Evolutionary conservation across 2,329 filamentous ascomycete species (phyloP).

Genomic region (Arachnomyces sp.): DNA sequence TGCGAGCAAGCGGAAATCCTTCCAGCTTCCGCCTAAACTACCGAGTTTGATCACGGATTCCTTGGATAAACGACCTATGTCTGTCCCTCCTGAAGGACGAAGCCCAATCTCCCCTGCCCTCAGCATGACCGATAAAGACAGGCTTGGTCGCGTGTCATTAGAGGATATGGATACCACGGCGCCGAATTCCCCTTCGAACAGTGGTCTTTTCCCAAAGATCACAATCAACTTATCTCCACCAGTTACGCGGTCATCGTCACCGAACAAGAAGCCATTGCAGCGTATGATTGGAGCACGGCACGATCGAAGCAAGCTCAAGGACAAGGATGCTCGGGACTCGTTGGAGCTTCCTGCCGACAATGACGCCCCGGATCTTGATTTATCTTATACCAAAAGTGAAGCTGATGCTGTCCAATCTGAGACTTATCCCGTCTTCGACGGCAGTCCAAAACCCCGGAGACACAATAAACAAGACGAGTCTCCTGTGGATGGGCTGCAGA

Average conservation of each 20-base stretch:
- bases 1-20: not conserved
- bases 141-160: conserved; percentile 26
- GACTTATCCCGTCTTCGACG: not conserved
- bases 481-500: conserved; percentile 9
- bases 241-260: conserved; percentile 56
- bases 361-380: conserved; percentile 12
- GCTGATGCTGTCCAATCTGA: not conserved
- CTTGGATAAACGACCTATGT: conserved; percentile 23
- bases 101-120: conserved; percentile 47
- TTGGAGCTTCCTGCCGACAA: conserved; percentile 15
- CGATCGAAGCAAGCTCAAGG: conserved; percentile 30
- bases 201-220: conserved; percentile 49
- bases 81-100: conserved; percentile 47
- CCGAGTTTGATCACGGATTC: not conserved
- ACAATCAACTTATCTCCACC: conserved; percentile 56
- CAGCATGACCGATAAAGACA: conserved; percentile 28
- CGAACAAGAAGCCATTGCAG: conserved; percentile 48
- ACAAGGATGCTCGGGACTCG: conserved; percentile 32
- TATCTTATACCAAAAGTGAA: conserved; percentile 4
- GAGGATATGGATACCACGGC: conserved; percentile 39
- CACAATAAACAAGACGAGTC: not conserved
- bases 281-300: conserved; percentile 34
- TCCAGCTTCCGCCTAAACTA: not conserved
- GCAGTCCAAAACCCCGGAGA: not conserved
- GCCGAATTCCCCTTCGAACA: conserved; percentile 29